Evolutionary conservation across 2,329 filamentous ascomycete species (phyloP).

Genomic region (Botryotinia globosa): DNA sequence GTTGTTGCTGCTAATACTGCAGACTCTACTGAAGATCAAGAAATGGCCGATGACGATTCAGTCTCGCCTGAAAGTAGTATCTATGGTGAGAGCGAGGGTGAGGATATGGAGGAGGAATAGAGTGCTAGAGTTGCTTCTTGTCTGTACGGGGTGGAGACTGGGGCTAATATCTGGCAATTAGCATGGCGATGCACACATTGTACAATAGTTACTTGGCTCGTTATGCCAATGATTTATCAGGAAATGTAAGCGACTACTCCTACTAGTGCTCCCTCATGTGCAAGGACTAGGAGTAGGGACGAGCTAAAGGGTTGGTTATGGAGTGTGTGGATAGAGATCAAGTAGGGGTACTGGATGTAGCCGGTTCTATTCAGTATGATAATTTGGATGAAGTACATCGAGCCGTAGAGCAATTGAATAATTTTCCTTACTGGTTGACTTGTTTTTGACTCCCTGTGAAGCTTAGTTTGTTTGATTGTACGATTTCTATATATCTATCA

Average conservation of each 20-base stretch:
- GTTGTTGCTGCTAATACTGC: neutral
- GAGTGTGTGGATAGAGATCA: neutral
- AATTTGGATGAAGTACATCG: neutral
- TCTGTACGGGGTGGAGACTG: neutral
- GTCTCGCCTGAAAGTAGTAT: fast-evolving
- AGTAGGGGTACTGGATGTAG: neutral
- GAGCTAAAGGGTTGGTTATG: neutral
- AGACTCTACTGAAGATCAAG: neutral
- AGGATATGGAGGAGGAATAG: neutral
- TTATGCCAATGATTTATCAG: neutral
- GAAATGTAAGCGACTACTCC: neutral
- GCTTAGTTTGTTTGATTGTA: fast-evolving
- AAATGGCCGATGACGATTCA: neutral
- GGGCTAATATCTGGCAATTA: neutral
- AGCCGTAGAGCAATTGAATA: neutral
- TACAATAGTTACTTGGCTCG: neutral
- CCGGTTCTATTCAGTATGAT: neutral
- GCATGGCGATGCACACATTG: neutral
- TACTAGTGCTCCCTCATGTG: neutral
- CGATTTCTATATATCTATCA: neutral
- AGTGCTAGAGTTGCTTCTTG: neutral
- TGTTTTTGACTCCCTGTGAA: neutral
- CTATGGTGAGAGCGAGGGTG: neutral
- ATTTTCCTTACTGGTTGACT: neutral
- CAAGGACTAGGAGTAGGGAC: neutral